Evolutionary conservation across 2,329 filamentous ascomycete species (phyloP).

Genomic region (Paraconiothyrium sp.): DNA sequence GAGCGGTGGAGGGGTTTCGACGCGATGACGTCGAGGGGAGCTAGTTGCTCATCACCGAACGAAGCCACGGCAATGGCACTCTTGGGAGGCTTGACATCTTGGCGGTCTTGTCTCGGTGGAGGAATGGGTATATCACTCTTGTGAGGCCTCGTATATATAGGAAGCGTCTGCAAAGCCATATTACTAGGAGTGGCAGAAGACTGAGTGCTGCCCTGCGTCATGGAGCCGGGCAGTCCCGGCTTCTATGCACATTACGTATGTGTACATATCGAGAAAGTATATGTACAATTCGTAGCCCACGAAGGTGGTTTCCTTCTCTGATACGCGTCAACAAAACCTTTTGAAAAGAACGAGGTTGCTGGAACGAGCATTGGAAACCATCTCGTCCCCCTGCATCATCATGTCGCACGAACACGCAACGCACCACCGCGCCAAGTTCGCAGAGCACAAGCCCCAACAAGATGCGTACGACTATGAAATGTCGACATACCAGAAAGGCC

Average conservation of each 20-base stretch:
- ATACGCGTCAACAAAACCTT: background rate
- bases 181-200: background rate
- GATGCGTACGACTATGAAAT: slow-evolving; percentile 10
- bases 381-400: background rate
- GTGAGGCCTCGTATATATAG: background rate
- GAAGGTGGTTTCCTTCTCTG: background rate
- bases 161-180: background rate
- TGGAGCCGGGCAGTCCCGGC: background rate
- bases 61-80: background rate
- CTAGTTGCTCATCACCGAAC: background rate
- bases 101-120: background rate
- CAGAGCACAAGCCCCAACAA: slow-evolving; percentile 11
- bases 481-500: slow-evolving; percentile 38
- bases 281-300: background rate
- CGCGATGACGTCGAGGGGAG: slow-evolving; percentile 2
- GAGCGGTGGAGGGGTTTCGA: background rate
- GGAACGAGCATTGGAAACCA: background rate
- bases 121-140: background rate
- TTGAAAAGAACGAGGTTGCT: background rate
- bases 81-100: background rate
- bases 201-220: background rate
- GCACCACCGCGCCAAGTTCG: slow-evolving; percentile 11
- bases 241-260: slow-evolving; percentile 2
- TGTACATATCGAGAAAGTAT: background rate
- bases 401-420: slow-evolving; percentile 13